Evolutionary conservation across 192 early-diverging fungal genomes (phyloP).

Genomic region (Allomyces javanicus): DNA sequence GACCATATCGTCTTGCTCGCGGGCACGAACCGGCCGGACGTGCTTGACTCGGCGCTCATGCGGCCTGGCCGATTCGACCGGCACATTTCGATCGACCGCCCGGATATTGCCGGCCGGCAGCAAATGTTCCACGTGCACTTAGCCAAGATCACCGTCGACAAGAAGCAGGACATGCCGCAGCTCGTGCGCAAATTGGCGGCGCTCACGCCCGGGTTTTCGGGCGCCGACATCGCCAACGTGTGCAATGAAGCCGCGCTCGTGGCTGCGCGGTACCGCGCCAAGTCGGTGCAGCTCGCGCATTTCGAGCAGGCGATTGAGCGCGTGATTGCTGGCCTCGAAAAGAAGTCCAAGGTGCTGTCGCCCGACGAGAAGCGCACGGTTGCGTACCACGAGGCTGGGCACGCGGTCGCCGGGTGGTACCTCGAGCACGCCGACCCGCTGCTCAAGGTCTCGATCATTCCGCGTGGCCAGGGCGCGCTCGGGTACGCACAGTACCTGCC

Average conservation of each 20-base stretch:
- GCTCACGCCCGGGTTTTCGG: conserved; percentile 93
- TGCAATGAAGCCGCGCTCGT: conserved; percentile 98
- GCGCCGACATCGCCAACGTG: conserved; percentile 94
- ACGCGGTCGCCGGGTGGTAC: conserved; percentile 97
- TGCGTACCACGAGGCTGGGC: conserved; percentile 97
- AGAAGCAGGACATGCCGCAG: conserved; percentile 54
- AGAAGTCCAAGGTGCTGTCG: conserved; percentile 81
- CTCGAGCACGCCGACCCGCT: conserved; percentile 86
- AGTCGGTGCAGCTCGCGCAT: conserved; percentile 59
- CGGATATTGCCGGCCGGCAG: conserved; percentile 86
- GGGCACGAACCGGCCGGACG: conserved; percentile 94
- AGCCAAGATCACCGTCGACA: conserved; percentile 52
- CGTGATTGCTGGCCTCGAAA: conserved; percentile 93
- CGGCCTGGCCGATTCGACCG: conserved; percentile 97
- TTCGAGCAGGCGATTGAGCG: conserved; percentile 97
- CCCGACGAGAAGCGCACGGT: conserved; percentile 98
- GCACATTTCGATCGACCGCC: conserved; percentile 89
- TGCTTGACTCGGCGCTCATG: conserved; percentile 85
- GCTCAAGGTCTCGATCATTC: conserved; percentile 95
- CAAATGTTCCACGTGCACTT: conserved; percentile 94
- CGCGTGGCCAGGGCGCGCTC: conserved; percentile 79
- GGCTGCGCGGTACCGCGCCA: conserved; percentile 63
- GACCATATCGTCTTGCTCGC: conserved; percentile 91
- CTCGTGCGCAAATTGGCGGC: conserved; percentile 76
- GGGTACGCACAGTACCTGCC: conserved; percentile 99